Evolutionary conservation across 192 early-diverging fungal species (phyloP).

Genomic region (Phycomyces blakesleeanus): DNA sequence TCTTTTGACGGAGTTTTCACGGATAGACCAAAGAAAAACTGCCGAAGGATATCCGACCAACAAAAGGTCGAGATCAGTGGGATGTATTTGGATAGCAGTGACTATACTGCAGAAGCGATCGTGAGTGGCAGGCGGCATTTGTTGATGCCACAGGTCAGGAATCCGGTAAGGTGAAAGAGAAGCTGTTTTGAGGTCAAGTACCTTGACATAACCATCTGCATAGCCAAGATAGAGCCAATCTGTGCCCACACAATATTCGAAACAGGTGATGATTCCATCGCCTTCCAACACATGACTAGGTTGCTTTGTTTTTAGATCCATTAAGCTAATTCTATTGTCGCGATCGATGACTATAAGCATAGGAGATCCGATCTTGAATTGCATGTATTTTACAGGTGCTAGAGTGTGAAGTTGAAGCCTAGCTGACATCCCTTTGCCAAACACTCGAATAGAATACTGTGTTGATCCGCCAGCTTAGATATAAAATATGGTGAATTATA

Average conservation of each 20-base stretch:
- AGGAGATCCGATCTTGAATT: constrained; percentile 50
- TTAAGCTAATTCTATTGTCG: constrained; percentile 42
- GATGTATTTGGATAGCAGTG: constrained; percentile 44
- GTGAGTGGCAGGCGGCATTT: not conserved
- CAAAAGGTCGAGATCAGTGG: constrained; percentile 46
- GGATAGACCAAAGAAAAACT: constrained; percentile 49
- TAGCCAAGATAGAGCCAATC: constrained; percentile 53
- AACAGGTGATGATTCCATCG: constrained; percentile 43
- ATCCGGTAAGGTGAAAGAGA: constrained; percentile 36
- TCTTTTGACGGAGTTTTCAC: constrained; percentile 32
- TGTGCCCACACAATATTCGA: constrained; percentile 40
- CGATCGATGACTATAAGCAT: constrained; percentile 43
- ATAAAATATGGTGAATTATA: too few species aligned
- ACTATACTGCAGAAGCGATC: constrained; percentile 27
- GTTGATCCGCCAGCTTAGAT: not conserved
- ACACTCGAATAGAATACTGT: constrained; percentile 38
- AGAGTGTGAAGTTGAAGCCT: constrained; percentile 30
- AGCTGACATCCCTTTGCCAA: constrained; percentile 36
- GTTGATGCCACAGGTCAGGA: constrained; percentile 38
- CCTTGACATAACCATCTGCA: constrained; percentile 45
- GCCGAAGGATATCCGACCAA: constrained; percentile 50
- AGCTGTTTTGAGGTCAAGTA: constrained; percentile 43
- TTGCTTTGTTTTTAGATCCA: constrained; percentile 45
- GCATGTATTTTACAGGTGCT: constrained; percentile 41
- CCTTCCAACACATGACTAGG: constrained; percentile 29